Base-by-base conservation (phyloP, 2,329 filamentous ascomycete genomes). In the Seiridium cupressi region DNA sequence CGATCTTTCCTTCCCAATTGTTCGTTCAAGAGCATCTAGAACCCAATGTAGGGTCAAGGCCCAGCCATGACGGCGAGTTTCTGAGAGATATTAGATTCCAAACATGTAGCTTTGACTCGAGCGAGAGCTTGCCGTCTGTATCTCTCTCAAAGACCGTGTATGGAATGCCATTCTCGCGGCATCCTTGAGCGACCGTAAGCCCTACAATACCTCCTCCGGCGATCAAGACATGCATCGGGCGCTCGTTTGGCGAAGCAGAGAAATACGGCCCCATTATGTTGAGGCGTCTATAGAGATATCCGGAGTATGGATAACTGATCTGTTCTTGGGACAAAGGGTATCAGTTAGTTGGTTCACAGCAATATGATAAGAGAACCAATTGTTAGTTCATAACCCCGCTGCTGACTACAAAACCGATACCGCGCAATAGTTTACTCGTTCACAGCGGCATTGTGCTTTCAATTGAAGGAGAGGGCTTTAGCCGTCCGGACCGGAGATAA, bases 21-120 rank as follows among this genome's bases (percentile, higher is more conserved):
- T 66, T 38, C 63, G 65, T 18, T 66, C 62, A 4, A 73, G 32
- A 64, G 72, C 60, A 68, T 70, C 72, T 61, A 86, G 73, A 26
- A 77, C 81, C 84, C 84, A 88, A 66, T 88, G 83, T 40, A 88
- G 70, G 1, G 84, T 87, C 55, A 88, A 75, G 47, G 82, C 84
- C 85, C 84, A 88, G 53, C 85, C 84, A 46, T 81, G 79, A 3
- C 63, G 61, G 26, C 73, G 73, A 26, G 65, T 63, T 53, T 68
- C 66, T 58, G 70, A 63, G 51, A 69, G 62, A 26, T 64, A 31
- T 57, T 32, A 40, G 51, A 47, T 31, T 35, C 8, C 18, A 4
- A 38, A 3, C 11, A 7, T 31, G 1, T 4, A 18, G 48, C 32
- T n/a, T 32, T 5, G 7, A 7, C 4, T 36, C 34, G 6, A 38